A percentile compares a stretch with the other conserved stretches of the same genome.
Evolutionary conservation across 495 filamentous ascomycete genomes (phyloP).

Genomic region (Tuber microsphaerosporum): DNA sequence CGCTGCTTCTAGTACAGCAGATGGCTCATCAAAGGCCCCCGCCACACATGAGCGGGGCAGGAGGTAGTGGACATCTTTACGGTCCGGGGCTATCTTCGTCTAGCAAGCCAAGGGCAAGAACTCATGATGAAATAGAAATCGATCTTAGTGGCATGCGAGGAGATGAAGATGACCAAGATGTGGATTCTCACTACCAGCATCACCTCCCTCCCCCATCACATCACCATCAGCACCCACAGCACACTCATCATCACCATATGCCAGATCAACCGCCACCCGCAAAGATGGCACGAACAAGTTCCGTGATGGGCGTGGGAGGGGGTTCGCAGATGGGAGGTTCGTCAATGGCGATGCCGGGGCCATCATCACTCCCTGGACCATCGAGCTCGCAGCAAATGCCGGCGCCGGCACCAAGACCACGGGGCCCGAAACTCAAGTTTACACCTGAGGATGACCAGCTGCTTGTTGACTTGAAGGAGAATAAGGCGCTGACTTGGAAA

Average conservation of each 20-base stretch:
- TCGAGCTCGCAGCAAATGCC: constrained; percentile 50
- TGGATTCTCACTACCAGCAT: constrained; percentile 37
- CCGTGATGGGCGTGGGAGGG: constrained; percentile 44
- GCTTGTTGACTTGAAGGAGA: constrained; percentile 81
- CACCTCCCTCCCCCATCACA: constrained; percentile 29
- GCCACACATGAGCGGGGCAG: constrained; percentile 40
- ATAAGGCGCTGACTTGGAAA: constrained; percentile 87
- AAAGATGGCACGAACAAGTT: constrained; percentile 38
- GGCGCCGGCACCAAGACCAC: constrained; percentile 62
- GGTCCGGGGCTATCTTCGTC: constrained; percentile 37
- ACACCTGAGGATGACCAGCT: constrained; percentile 80
- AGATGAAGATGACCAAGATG: constrained; percentile 41
- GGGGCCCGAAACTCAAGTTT: constrained; percentile 81
- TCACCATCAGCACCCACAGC: constrained; percentile 36
- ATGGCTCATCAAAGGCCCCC: constrained; percentile 42
- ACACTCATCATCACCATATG: constrained; percentile 40
- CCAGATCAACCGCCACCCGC: constrained; percentile 37
- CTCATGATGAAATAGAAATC: constrained; percentile 42
- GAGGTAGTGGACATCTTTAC: constrained; percentile 41
- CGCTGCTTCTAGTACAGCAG: constrained; percentile 40
- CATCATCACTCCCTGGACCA: constrained; percentile 33
- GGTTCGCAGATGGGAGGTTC: constrained; percentile 48
- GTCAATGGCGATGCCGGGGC: constrained; percentile 67
- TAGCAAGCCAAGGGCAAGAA: constrained; percentile 40
- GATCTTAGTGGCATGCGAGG: constrained; percentile 39